These are phyloP conservation scores for Adansonia rubrostipa DNA, from an alignment of 441 rosid genomes.

Conservation along the genomic window DNA sequence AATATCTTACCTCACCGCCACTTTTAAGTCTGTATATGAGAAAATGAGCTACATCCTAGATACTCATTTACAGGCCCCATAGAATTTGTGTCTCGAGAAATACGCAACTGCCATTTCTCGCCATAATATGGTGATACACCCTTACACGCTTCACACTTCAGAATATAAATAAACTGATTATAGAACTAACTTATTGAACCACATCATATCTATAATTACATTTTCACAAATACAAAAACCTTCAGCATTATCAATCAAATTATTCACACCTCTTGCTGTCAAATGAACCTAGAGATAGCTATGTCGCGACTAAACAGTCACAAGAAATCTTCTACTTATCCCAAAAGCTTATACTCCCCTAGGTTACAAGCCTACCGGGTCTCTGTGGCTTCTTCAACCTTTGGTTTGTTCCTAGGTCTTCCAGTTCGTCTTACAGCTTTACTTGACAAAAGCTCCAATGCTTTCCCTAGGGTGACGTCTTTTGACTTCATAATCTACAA, in stretches of 20 bases:
- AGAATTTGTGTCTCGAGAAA: no score
- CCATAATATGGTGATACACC: no score
- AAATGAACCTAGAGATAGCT: not conserved
- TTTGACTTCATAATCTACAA: conserved; percentile 69
- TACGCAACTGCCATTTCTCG: no score
- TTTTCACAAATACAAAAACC: not conserved
- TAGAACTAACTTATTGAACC: not conserved
- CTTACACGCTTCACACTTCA: no score
- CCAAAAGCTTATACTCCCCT: conserved; percentile 17
- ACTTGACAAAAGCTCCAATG: conserved; percentile 69
- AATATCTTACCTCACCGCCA: no score
- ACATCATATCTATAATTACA: not conserved
- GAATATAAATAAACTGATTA: no score
- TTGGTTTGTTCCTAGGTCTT: conserved; percentile 66
- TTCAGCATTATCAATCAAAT: not conserved
- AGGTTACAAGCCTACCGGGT: conserved; percentile 30
- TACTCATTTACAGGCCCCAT: no score
- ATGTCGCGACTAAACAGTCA: not conserved
- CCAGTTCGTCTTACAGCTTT: conserved; percentile 61
- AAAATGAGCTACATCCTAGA: no score
- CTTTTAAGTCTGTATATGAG: no score
- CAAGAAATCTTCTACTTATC: not conserved
- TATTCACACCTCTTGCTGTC: not conserved
- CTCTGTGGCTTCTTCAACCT: conserved; percentile 56
- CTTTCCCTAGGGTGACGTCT: conserved; percentile 73